These are phyloP conservation scores for Talaromyces sp. DNA, from an alignment of 2,329 filamentous ascomycete species.

Conservation along the genomic window DNA sequence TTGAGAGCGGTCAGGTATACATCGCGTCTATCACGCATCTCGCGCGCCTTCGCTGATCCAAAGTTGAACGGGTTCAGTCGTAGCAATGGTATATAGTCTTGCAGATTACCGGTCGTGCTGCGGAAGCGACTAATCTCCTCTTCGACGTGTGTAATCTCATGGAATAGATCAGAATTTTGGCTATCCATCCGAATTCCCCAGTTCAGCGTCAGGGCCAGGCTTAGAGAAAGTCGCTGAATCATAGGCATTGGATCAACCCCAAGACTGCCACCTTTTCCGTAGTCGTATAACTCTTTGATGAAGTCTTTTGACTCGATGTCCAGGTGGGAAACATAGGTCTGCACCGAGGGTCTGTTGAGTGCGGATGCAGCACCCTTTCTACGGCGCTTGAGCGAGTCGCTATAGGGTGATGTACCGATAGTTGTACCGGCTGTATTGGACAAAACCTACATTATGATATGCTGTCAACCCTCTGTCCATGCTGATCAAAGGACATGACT, in stretches of 20 bases:
- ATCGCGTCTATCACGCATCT: slow-evolving; percentile 59
- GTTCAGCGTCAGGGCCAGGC: not conserved
- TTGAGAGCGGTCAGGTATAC: slow-evolving; percentile 59
- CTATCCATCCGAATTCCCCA: not conserved
- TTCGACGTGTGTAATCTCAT: not conserved
- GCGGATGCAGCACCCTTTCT: slow-evolving; percentile 64
- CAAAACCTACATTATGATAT: not conserved
- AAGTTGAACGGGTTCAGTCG: slow-evolving; percentile 59
- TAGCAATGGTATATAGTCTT: slow-evolving; percentile 56
- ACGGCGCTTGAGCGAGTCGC: slow-evolving; percentile 60
- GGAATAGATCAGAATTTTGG: not conserved
- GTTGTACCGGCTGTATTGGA: slow-evolving; percentile 57
- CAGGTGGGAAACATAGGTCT: slow-evolving; percentile 60
- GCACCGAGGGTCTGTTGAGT: slow-evolving; percentile 62
- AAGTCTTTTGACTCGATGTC: slow-evolving; percentile 63
- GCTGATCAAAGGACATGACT: not conserved
- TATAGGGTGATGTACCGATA: slow-evolving; percentile 65
- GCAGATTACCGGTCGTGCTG: not conserved
- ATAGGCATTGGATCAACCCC: not conserved
- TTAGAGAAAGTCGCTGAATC: not conserved
- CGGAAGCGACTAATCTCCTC: not conserved
- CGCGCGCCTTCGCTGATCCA: slow-evolving; percentile 57
- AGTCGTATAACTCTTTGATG: slow-evolving; percentile 57
- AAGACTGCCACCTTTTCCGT: slow-evolving; percentile 43
- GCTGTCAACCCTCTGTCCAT: not conserved